Base-by-base conservation (phyloP, 805 yeast species). In the Candida insectorum region DNA sequence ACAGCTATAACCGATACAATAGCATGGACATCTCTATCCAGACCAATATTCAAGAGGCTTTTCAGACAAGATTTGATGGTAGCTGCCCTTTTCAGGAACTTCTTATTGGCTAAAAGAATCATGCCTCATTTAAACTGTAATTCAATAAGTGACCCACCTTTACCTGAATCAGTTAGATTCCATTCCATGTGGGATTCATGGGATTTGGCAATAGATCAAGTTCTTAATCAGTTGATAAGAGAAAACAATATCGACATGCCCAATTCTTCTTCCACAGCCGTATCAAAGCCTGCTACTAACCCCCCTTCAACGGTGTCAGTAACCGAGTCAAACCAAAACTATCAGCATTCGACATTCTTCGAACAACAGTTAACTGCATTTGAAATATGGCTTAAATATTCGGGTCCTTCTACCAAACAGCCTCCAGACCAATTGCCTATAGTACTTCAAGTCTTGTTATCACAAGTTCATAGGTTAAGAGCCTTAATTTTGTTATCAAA, bases 171-270 rank as follows among this genome's bases (percentile, higher is more conserved):
- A 10, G 75, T 81, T 5, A 78, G 85, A 29, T 74, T 76, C 41
- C 97, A 93, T 53, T 79, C 94, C 4, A 81, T 93, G 85, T 93
- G 98, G 98, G 93, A 87, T 39, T 81, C 96, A 0, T 93, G 98
- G 97, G 97, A 93, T 52, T 67, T 93, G 42, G 97, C 98, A 0
- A 81, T 93, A 25, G 97, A 93, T 54, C 97, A 93, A 52, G 94
- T 94, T 4, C 64, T 93, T 28, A 77, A 85, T 2, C 88, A 83
- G 48, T 58, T 83, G 26, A 69, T 83, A 33, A 73, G 73, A n/a
- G 41, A 38, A 10, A n/a, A 29, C 28, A 30, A 16, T 23, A 28
- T 12, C 22, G 24, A 8, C 9, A 20, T 20, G 10, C 23, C 23
- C 11, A 8, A 20, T 8, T 11, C 8, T 8, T 11, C 23, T 8